These are phyloP conservation scores for Magnolia changhungtana DNA, from an alignment of 164 flowering plant genomes.

Conservation along the genomic window DNA sequence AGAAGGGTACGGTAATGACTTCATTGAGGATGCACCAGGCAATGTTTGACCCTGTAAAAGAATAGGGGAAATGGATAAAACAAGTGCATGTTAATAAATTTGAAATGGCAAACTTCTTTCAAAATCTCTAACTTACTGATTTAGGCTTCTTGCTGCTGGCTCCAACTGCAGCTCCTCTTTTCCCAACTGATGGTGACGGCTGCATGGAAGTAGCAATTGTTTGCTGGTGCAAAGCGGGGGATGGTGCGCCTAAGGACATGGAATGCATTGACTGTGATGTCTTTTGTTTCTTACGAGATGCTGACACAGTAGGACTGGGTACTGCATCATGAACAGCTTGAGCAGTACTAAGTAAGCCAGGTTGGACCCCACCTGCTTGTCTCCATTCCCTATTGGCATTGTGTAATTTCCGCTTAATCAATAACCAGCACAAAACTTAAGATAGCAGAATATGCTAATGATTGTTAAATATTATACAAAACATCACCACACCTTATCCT, in stretches of 20 bases:
- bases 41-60: constrained; percentile 24
- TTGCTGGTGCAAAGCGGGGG: constrained; percentile 40
- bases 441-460: neutral
- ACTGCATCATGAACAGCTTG: constrained; percentile 58
- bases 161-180: constrained; percentile 21
- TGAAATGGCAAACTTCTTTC: neutral
- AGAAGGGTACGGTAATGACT: constrained; percentile 37
- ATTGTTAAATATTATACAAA: neutral
- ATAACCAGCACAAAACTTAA: neutral
- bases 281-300: constrained; percentile 83
- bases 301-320: constrained; percentile 73
- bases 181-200: constrained; percentile 36
- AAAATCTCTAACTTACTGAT: constrained; percentile 39
- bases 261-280: constrained; percentile 48
- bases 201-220: constrained; percentile 36
- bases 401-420: neutral
- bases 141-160: constrained; percentile 46
- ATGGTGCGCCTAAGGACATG: constrained; percentile 36
- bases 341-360: constrained; percentile 36
- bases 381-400: constrained; percentile 79
- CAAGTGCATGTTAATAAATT: constrained; percentile 2
- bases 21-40: constrained; percentile 41
- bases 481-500: constrained; percentile 58
- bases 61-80: neutral
- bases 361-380: constrained; percentile 55